Evolutionary conservation across 345 rosid species (phyloP).

Genomic region (Eucalyptus sp.): DNA sequence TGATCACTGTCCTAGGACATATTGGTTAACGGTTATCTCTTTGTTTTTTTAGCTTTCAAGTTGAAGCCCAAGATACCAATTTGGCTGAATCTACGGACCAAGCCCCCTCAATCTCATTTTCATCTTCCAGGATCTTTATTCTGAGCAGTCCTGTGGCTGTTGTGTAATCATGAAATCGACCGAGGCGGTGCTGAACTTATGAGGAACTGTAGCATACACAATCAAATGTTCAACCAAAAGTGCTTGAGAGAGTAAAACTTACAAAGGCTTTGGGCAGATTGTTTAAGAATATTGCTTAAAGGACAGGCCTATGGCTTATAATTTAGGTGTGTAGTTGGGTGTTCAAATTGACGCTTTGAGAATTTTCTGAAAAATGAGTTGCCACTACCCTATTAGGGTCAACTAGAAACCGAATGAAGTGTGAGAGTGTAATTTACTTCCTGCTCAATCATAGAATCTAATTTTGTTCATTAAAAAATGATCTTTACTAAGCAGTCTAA

Average conservation of each 20-base stretch:
- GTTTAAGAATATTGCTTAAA: too few relatives aligned
- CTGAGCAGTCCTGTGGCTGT: background rate
- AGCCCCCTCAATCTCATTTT: background rate
- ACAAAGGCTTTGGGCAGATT: background rate
- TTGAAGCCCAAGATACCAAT: background rate
- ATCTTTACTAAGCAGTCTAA: too few relatives aligned
- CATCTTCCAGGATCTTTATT: background rate
- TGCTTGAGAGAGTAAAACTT: background rate
- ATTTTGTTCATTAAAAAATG: too few relatives aligned
- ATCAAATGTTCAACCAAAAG: background rate
- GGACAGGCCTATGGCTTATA: too few relatives aligned
- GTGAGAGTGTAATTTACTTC: too few relatives aligned
- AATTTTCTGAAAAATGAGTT: too few relatives aligned
- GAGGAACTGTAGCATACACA: background rate
- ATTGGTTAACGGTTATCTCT: background rate
- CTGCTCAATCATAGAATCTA: rapidly evolving
- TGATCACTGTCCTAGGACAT: background rate
- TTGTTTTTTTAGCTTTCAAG: background rate
- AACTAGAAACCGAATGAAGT: too few relatives aligned
- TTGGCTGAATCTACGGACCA: background rate
- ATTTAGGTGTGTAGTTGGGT: rapidly evolving
- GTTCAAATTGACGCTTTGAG: too few relatives aligned
- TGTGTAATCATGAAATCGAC: background rate
- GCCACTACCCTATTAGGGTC: too few relatives aligned
- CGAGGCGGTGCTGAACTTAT: background rate